A percentile compares a stretch with the other conserved stretches of the same genome.
phyloP scores from a whole-genome alignment of 2,329 filamentous ascomycete species.

The Aspergillus pseudoglaucus region DNA sequence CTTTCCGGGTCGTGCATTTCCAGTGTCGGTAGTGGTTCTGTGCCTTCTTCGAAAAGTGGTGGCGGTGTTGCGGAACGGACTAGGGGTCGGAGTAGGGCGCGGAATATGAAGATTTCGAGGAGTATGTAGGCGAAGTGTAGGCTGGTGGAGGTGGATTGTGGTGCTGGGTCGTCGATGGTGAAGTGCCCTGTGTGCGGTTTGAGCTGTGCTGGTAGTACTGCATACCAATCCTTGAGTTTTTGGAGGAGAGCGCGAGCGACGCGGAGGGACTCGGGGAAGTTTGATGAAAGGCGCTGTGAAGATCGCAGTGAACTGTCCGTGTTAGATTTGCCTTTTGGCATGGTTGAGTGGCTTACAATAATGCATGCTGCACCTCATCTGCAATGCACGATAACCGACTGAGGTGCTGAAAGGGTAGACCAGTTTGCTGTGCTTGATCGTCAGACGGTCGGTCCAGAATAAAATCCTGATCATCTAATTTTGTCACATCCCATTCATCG shows the following conservation, averaged over 20 bases:
- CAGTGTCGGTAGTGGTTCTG: conserved; percentile 2
- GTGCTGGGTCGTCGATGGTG: conserved; percentile 4
- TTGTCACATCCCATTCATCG: conserved; percentile 24
- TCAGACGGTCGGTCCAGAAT: conserved; percentile 3
- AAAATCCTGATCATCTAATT: conserved; percentile 18
- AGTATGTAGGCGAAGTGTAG: conserved; percentile 22
- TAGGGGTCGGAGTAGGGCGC: conserved; percentile 18
- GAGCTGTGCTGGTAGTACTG: conserved; percentile 11
- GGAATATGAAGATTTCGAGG: conserved; percentile 19
- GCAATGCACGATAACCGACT: conserved; percentile 12
- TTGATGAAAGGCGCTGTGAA: conserved; percentile 14
- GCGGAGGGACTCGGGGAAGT: conserved; percentile 16
- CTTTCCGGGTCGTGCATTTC: neutral
- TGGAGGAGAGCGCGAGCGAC: conserved; percentile 13
- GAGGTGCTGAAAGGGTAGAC: conserved; percentile 13
- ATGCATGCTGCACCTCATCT: conserved; percentile 16
- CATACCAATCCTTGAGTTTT: conserved; percentile 18
- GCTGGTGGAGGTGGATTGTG: conserved; percentile 4
- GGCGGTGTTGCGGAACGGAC: conserved; percentile 10
- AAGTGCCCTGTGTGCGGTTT: conserved; percentile 7
- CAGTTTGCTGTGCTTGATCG: neutral
- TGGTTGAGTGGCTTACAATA: conserved; percentile 14
- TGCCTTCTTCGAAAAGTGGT: conserved; percentile 8
- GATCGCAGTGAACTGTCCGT: conserved; percentile 14
- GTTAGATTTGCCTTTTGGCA: neutral